A percentile compares a stretch with the other conserved stretches of the same genome.
Evolutionary conservation across 2,329 filamentous ascomycete genomes (phyloP).

Genomic region (Ampelomyces quisqualis): DNA sequence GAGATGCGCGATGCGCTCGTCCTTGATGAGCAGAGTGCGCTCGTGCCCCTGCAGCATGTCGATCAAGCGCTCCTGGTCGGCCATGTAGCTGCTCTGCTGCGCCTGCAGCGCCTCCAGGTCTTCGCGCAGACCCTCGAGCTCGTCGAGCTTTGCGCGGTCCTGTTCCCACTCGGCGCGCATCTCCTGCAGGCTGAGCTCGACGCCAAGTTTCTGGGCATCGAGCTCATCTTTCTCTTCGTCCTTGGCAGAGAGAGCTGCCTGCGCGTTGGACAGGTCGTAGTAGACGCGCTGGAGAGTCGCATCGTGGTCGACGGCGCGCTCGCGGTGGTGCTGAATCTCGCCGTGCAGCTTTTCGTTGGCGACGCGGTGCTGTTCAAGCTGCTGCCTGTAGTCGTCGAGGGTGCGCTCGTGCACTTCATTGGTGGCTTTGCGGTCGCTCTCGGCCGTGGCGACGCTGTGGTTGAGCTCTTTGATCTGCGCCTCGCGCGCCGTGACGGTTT

Average conservation of each 20-base stretch:
- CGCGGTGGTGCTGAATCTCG: background rate
- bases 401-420: background rate
- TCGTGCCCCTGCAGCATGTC: slow-evolving; percentile 10
- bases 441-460: background rate
- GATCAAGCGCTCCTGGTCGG: slow-evolving; percentile 14
- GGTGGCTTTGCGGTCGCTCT: background rate
- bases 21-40: slow-evolving; percentile 23
- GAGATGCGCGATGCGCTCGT: slow-evolving; percentile 27
- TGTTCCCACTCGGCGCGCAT: slow-evolving; percentile 14
- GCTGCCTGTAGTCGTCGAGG: background rate
- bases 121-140: slow-evolving; percentile 6
- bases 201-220: slow-evolving; percentile 4
- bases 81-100: too few relatives aligned
- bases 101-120: slow-evolving; percentile 5
- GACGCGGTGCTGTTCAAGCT: background rate
- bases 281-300: background rate
- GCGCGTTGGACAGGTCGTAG: background rate
- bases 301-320: background rate
- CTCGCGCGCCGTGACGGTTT: background rate
- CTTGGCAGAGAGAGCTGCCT: background rate
- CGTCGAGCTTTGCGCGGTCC: slow-evolving; percentile 4
- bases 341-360: background rate
- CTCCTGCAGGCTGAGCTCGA: slow-evolving; percentile 12
- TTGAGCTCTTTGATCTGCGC: background rate
- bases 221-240: slow-evolving; percentile 10